Evolutionary conservation across 2,329 filamentous ascomycete species (phyloP).

Genomic region (Colletotrichum sp.): DNA sequence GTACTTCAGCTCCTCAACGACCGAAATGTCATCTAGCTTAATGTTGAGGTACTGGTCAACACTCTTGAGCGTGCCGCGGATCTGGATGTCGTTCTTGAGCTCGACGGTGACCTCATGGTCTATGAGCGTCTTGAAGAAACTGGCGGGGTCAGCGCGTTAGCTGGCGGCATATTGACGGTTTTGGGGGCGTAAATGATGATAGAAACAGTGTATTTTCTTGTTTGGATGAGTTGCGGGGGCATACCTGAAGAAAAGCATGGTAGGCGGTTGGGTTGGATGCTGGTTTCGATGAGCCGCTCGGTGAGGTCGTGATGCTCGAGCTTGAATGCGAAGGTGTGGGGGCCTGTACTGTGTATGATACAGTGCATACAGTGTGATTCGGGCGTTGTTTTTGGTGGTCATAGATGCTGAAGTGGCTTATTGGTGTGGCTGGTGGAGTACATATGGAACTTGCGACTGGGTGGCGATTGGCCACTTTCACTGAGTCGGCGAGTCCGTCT

Average conservation of each 20-base stretch:
- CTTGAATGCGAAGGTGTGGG: slow-evolving; percentile 1
- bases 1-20: slow-evolving; percentile 92
- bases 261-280: slow-evolving; percentile 23
- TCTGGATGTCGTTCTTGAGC: slow-evolving; percentile 98
- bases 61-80: slow-evolving; percentile 93
- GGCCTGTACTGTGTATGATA: background rate
- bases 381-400: background rate
- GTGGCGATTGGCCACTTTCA: slow-evolving; percentile 1
- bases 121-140: slow-evolving; percentile 99
- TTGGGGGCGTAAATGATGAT: background rate
- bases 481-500: background rate
- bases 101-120: slow-evolving; percentile 97
- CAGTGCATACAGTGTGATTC: background rate
- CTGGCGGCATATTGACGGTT: background rate
- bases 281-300: slow-evolving; percentile 11
- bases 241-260: slow-evolving; percentile 53
- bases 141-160: slow-evolving; percentile 37
- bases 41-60: slow-evolving; percentile 99
- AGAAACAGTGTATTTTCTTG: background rate
- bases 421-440: background rate
- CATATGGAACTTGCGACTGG: background rate
- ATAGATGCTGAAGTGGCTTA: background rate
- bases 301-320: slow-evolving; percentile 4
- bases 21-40: slow-evolving; percentile 94
- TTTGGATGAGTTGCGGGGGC: background rate